These are phyloP conservation scores for Abortiporus biennis DNA, from an alignment of 1,284 basidiomycete genomes.

Conservation along the genomic window DNA sequence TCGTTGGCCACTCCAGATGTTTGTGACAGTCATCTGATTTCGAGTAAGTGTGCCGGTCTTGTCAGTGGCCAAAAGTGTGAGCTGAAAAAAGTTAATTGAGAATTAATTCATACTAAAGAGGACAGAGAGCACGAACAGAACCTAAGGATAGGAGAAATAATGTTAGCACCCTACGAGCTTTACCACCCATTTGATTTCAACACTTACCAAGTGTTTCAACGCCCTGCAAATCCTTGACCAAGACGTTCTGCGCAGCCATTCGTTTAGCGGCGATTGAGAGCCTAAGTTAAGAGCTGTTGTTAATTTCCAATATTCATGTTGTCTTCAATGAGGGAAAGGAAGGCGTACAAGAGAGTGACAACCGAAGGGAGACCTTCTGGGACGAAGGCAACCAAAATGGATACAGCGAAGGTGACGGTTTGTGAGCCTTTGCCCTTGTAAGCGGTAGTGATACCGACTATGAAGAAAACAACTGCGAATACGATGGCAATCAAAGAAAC, in stretches of 20 bases:
- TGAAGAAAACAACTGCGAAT: slow-evolving; percentile 60
- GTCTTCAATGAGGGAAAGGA: background rate
- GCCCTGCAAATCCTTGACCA: slow-evolving; percentile 64
- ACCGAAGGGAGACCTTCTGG: slow-evolving; percentile 67
- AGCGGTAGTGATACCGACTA: slow-evolving; percentile 57
- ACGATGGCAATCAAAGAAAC: slow-evolving; percentile 55
- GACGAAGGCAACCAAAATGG: slow-evolving; percentile 68
- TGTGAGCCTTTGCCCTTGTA: slow-evolving; percentile 56
- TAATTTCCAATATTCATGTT: too few relatives aligned
- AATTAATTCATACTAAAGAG: slow-evolving; percentile 10
- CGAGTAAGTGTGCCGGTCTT: slow-evolving; percentile 73
- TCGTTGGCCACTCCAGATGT: slow-evolving; percentile 52
- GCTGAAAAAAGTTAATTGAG: slow-evolving; percentile 22
- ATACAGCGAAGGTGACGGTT: slow-evolving; percentile 65
- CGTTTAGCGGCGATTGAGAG: slow-evolving; percentile 68
- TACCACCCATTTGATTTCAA: background rate
- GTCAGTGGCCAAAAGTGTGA: slow-evolving; percentile 66
- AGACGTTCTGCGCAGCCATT: slow-evolving; percentile 67
- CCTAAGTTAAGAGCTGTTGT: slow-evolving; percentile 13
- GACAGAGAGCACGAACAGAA: slow-evolving; percentile 11
- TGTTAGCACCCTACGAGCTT: slow-evolving; percentile 30
- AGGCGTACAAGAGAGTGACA: slow-evolving; percentile 49
- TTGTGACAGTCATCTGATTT: slow-evolving; percentile 71
- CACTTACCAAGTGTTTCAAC: slow-evolving; percentile 58
- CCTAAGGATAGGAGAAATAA: slow-evolving; percentile 4